Percentiles rank a stretch among this genome's conserved stretches.
Conservation (phyloP, 352 stramenopile genomes). For the Globisporangium carolinianum region DNA sequence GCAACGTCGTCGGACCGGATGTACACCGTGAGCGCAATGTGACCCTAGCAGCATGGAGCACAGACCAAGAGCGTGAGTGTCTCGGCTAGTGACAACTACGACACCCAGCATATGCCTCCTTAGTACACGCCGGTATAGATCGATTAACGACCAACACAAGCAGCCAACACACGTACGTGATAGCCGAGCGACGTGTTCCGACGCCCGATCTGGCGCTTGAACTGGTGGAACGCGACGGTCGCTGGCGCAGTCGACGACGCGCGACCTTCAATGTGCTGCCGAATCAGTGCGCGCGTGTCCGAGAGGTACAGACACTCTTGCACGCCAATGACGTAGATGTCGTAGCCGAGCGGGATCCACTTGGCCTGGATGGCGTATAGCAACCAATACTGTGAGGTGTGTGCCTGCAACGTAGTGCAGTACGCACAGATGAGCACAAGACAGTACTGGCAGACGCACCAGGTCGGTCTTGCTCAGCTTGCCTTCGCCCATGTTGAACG, state of each 20-base stretch:
- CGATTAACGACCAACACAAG: neutral
- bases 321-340: slow-evolving; percentile 89
- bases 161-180: slow-evolving; percentile 29
- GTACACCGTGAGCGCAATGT: slow-evolving; percentile 85
- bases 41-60: slow-evolving; percentile 25
- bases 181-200: slow-evolving; percentile 79
- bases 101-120: no score
- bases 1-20: slow-evolving; percentile 58
- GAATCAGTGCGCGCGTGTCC: slow-evolving; percentile 52
- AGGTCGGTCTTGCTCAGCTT: slow-evolving; percentile 42
- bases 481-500: slow-evolving; percentile 82
- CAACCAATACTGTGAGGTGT: no score
- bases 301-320: slow-evolving; percentile 84
- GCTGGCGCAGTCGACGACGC: slow-evolving; percentile 16
- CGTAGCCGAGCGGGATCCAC: slow-evolving; percentile 81
- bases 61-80: no score
- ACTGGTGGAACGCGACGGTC: slow-evolving; percentile 38
- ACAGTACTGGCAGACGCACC: slow-evolving; percentile 6
- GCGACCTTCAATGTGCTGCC: slow-evolving; percentile 53
- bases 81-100: no score
- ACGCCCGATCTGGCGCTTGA: slow-evolving; percentile 72
- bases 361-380: slow-evolving; percentile 23
- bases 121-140: no score
- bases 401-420: no score
- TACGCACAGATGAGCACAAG: no score